Conservation (phyloP, 2,329 filamentous ascomycete species). For the Endocalyx cinctus region DNA sequence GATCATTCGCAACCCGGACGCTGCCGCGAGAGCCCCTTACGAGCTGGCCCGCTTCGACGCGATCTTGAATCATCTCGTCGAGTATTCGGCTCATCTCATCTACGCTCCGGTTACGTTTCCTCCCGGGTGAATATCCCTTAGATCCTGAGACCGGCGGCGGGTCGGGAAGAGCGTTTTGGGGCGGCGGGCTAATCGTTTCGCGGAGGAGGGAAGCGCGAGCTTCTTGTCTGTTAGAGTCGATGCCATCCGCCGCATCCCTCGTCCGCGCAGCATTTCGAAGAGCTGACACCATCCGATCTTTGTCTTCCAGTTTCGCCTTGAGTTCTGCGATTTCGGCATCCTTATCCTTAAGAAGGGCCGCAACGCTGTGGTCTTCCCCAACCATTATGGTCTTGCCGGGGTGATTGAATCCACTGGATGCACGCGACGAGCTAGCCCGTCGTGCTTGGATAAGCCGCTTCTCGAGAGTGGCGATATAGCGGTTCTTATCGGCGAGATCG, state of each 20-base stretch:
- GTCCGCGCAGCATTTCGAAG: conserved; percentile 81
- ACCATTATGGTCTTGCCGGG: conserved; percentile 61
- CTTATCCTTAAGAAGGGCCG: conserved; percentile 74
- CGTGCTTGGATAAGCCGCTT: conserved; percentile 87
- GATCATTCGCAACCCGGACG: conserved; percentile 51
- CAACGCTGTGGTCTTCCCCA: conserved; percentile 74
- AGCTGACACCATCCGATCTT: conserved; percentile 87
- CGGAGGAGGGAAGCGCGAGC: conserved; percentile 25
- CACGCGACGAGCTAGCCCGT: conserved; percentile 81
- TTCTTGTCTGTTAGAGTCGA: conserved; percentile 31
- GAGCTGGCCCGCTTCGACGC: conserved; percentile 71
- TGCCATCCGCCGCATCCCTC: conserved; percentile 69
- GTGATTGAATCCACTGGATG: conserved; percentile 67
- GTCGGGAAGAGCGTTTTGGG: conserved; percentile 25
- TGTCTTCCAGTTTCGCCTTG: conserved; percentile 85
- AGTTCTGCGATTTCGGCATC: conserved; percentile 90
- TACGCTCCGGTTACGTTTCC: conserved; percentile 62
- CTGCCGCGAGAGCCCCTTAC: conserved; percentile 64
- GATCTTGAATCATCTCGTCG: conserved; percentile 93
- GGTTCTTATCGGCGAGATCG: conserved; percentile 94
- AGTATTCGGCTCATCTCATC: conserved; percentile 92
- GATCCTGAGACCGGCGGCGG: conserved; percentile 19
- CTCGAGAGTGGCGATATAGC: conserved; percentile 91
- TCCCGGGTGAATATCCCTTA: conserved; percentile 31
- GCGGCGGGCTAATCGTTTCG: conserved; percentile 29